Conservation (phyloP, 2,329 filamentous ascomycete genomes). For the Penicillium brasilianum region DNA sequence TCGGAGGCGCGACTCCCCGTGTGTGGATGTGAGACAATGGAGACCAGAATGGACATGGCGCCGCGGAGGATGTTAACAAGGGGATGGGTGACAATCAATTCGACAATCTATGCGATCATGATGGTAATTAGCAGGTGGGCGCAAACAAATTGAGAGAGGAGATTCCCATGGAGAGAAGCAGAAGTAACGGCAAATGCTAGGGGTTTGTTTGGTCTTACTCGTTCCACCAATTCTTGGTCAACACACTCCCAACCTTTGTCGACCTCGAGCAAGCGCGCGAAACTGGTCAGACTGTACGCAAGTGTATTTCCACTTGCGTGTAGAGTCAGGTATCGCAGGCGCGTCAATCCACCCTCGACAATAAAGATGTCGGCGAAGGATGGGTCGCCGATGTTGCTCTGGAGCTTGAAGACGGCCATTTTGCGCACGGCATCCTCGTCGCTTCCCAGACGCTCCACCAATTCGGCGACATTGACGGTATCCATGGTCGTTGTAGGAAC, state of each 20-base stretch:
- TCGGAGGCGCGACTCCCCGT: slow-evolving; percentile 56
- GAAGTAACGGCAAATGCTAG: not conserved
- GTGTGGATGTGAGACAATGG: slow-evolving; percentile 86
- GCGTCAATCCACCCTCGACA: slow-evolving; percentile 79
- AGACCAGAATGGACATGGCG: slow-evolving; percentile 94
- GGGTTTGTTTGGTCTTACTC: slow-evolving; percentile 52
- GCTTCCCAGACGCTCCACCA: slow-evolving; percentile 64
- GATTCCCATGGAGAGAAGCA: not conserved
- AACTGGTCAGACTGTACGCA: slow-evolving; percentile 89
- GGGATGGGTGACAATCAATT: slow-evolving; percentile 91
- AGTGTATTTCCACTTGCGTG: slow-evolving; percentile 88
- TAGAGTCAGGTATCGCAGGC: slow-evolving; percentile 82
- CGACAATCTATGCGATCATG: slow-evolving; percentile 66
- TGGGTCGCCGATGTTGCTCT: slow-evolving; percentile 92
- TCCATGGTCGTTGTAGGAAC: slow-evolving; percentile 51
- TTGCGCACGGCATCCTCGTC: slow-evolving; percentile 90
- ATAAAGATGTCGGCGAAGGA: slow-evolving; percentile 98
- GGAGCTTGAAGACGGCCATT: slow-evolving; percentile 98
- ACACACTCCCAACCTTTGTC: slow-evolving; percentile 93
- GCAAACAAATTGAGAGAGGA: not conserved
- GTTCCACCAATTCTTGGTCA: slow-evolving; percentile 59
- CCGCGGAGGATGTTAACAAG: slow-evolving; percentile 96
- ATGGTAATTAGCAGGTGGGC: slow-evolving; percentile 13
- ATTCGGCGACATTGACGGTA: slow-evolving; percentile 60
- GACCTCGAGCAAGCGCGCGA: slow-evolving; percentile 86